A percentile compares a stretch with the other conserved stretches of the same genome.
These are phyloP conservation scores for Deuterostichococcus epilithicus DNA, from an alignment of 139 green algal genomes.

Conservation along the genomic window DNA sequence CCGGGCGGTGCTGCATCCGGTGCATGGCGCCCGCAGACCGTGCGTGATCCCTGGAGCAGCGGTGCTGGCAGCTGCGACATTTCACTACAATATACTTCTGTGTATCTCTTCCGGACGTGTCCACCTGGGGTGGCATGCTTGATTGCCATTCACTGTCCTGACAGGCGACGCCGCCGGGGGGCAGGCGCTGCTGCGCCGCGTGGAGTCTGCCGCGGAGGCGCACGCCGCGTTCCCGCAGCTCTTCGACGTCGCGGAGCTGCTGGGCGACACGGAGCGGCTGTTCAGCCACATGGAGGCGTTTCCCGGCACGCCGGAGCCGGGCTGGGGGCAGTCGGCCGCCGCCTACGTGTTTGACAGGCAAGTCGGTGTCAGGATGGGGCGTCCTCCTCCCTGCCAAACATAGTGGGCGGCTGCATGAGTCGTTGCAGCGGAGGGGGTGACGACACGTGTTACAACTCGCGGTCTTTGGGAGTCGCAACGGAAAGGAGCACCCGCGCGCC, in stretches of 20 bases:
- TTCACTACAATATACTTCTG: too few relatives aligned
- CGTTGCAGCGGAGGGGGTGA: not conserved
- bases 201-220: conserved; percentile 22
- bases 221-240: conserved; percentile 23
- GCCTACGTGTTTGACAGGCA: conserved; percentile 16
- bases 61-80: too few relatives aligned
- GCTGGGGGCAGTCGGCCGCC: not conserved
- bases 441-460: not conserved
- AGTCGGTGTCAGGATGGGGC: not conserved
- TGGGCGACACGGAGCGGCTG: conserved; percentile 8
- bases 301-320: not conserved
- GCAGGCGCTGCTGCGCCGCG: not conserved
- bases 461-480: not conserved
- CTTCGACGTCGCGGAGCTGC: conserved; percentile 14
- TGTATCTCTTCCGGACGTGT: too few relatives aligned
- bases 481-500: too few relatives aligned
- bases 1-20: too few relatives aligned
- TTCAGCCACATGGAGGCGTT: conserved; percentile 10
- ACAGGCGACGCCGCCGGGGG: not conserved
- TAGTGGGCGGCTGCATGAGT: not conserved
- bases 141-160: too few relatives aligned
- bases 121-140: too few relatives aligned
- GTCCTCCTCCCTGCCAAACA: not conserved
- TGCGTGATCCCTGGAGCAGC: too few relatives aligned
- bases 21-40: too few relatives aligned